phyloP scores from a whole-genome alignment of 768 basidiomycete genomes.

The Pleurotus salmoneostramineus region DNA sequence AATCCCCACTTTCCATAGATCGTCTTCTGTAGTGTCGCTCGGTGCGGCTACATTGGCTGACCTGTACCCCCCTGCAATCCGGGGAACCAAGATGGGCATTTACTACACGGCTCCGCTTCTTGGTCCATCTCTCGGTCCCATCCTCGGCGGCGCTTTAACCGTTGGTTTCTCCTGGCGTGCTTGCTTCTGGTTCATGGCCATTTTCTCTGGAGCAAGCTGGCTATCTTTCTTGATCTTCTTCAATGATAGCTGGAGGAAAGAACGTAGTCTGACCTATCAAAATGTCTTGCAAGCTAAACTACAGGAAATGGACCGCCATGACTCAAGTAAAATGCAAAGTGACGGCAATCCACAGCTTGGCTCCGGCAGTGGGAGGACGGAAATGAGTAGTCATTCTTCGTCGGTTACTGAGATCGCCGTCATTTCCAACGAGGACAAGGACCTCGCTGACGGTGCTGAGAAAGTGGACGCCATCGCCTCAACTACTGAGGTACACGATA shows the following conservation, averaged over 20 bases:
- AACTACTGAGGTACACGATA: conserved; percentile 10
- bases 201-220: conserved; percentile 51
- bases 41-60: conserved; percentile 79
- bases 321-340: conserved; percentile 64
- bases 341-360: conserved; percentile 49
- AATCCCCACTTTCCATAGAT: too few relatives aligned
- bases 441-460: neutral
- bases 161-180: conserved; percentile 73
- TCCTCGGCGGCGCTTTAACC: conserved; percentile 68
- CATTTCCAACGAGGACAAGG: neutral
- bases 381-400: conserved; percentile 5
- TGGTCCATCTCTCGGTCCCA: conserved; percentile 68
- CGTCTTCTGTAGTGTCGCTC: conserved; percentile 63
- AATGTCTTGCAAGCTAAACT: conserved; percentile 40
- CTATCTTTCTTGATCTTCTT: conserved; percentile 63
- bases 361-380: conserved; percentile 9
- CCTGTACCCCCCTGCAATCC: conserved; percentile 69
- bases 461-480: neutral
- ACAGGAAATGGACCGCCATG: neutral
- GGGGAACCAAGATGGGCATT: conserved; percentile 78
- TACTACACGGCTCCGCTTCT: conserved; percentile 80
- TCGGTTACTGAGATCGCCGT: conserved; percentile 5
- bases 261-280: conserved; percentile 81
- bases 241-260: conserved; percentile 78
- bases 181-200: conserved; percentile 79